Conservation (phyloP, 352 stramenopile genomes). For the Globisporangium alternatum region DNA sequence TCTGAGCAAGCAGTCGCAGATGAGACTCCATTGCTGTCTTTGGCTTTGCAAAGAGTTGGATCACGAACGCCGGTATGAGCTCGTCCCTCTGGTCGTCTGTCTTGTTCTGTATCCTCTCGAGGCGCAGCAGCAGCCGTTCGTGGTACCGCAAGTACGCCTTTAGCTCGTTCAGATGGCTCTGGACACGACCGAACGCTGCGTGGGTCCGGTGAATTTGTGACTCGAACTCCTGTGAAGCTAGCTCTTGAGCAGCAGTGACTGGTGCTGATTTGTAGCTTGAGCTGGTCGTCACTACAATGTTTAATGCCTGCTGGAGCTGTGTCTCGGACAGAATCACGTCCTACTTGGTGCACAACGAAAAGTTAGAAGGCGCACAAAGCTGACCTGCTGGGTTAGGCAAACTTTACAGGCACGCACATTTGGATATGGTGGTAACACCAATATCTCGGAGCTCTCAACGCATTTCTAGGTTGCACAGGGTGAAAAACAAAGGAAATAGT, state of each 20-base stretch:
- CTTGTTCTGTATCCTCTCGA: conserved; percentile 32
- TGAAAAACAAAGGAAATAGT: too few relatives aligned
- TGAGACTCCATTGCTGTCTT: conserved; percentile 34
- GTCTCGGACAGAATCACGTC: conserved; percentile 9
- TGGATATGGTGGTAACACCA: conserved; percentile 12
- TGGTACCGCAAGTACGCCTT: conserved; percentile 33
- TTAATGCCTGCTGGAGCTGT: background rate
- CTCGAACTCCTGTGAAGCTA: conserved; percentile 17
- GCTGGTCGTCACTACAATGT: conserved; percentile 10
- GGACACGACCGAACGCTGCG: conserved; percentile 36
- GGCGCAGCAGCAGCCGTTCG: conserved; percentile 33
- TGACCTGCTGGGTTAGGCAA: background rate
- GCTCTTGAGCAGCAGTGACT: background rate
- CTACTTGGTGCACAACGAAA: background rate
- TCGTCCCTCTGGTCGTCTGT: conserved; percentile 22
- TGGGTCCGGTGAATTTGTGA: conserved; percentile 41
- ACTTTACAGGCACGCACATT: conserved; percentile 10
- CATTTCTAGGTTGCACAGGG: background rate
- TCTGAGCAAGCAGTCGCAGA: conserved; percentile 35
- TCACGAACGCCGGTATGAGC: conserved; percentile 34
- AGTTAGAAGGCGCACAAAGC: background rate
- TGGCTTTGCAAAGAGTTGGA: conserved; percentile 37
- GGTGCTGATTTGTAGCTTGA: background rate
- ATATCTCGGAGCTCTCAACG: background rate
- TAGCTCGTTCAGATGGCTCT: conserved; percentile 36